Base-by-base conservation (phyloP, 352 stramenopile species). In the Globisporangium nagaii region DNA sequence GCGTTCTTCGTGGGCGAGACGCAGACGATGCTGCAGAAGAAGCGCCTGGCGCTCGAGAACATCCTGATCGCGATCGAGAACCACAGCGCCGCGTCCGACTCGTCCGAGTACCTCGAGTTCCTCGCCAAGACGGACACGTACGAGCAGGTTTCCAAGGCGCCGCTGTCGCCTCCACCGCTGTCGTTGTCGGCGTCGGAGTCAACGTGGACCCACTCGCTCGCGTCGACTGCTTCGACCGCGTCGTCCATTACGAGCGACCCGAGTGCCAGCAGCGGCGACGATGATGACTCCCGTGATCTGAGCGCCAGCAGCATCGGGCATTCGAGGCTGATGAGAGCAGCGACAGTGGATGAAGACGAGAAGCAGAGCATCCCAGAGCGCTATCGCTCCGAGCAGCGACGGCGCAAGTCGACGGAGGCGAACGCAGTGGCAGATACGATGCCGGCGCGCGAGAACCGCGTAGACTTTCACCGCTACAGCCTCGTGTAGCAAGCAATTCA, bases 1-100 rank as follows among this genome's bases (percentile, higher is more conserved):
- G 68, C 74, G 13, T 84, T 86, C 51, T 79, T 90, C 37, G 51
- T 86, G 28, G 79, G 75, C 6, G 79, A 90, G 60, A 88, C 75
- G 35, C 76, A 84, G 65, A 71, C 71, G 30, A 65, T 80, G 53
- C 60, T 90, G 43, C 68, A 85, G 60, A 77, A 84, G 61, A 82
- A 84, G 44, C 79, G 79, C 12, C 52, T 78, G n/a, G 69, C 73
- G 49, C 69, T 90, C 25, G 69, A 84, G 36, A 67, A 68, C 50
- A 70, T 90, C 32, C 60, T 90, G 46, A 70, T 75, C 43, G 75
- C 77, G 49, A 83, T 90, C 40, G 62, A 86, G 56, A 71, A 57
- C 39, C 76, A 90, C 65, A 49, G 66, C 3, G 66, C 68, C 11
- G 76, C 79, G 25, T 70, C 66, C 17, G 75, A 86, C 42, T 53